phyloP scores from a whole-genome alignment of 371 early-diverging fungal genomes.

The Parasitella parasitica region DNA sequence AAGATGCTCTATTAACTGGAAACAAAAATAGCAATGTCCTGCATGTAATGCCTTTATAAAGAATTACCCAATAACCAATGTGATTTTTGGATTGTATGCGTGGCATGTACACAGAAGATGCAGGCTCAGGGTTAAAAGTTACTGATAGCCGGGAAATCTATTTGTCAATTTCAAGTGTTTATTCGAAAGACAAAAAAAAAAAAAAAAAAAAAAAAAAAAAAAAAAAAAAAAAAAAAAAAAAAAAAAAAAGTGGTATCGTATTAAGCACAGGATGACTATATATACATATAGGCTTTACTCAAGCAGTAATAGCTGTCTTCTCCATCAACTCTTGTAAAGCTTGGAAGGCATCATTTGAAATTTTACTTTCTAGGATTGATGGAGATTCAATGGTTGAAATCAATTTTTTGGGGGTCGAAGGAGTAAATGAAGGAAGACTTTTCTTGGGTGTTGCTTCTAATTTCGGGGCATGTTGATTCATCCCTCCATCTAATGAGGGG shows the following conservation, averaged over 20 bases:
- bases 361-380: not conserved
- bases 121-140: too few relatives aligned
- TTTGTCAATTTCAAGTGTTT: too few relatives aligned
- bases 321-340: slow-evolving; percentile 14
- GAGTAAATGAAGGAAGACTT: not conserved
- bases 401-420: not conserved
- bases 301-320: not conserved
- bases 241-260: not conserved
- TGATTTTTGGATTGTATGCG: too few relatives aligned
- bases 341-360: slow-evolving; percentile 13
- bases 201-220: not conserved
- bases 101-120: too few relatives aligned
- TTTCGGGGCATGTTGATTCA: not conserved
- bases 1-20: not conserved
- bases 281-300: not conserved
- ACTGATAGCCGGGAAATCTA: too few relatives aligned
- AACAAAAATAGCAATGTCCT: not conserved
- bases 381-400: not conserved
- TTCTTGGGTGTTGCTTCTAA: not conserved
- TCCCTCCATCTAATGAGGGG: not conserved
- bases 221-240: not conserved
- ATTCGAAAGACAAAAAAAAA: too few relatives aligned
- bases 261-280: not conserved
- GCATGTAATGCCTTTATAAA: not conserved
- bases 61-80: not conserved